These are phyloP conservation scores for Parafenestella ontariensis DNA, from an alignment of 2,329 filamentous ascomycete genomes.

Conservation along the genomic window DNA sequence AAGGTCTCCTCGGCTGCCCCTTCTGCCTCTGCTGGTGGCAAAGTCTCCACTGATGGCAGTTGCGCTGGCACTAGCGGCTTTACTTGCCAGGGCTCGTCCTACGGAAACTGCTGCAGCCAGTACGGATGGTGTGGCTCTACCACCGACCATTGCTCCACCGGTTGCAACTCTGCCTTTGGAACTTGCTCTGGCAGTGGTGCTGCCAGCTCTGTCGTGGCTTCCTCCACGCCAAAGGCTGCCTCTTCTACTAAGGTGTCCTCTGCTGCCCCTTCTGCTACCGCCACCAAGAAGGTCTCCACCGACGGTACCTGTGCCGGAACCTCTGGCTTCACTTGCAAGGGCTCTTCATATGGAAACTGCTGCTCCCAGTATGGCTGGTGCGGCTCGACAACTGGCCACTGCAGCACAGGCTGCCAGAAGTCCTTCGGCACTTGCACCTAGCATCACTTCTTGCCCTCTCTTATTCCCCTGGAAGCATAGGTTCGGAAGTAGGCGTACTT, in stretches of 20 bases:
- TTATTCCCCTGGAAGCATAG: not conserved
- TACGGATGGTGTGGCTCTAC: slow-evolving; percentile 50
- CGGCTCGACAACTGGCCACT: slow-evolving; percentile 38
- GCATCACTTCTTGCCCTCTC: not conserved
- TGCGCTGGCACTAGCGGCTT: slow-evolving; percentile 27
- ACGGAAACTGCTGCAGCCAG: slow-evolving; percentile 56
- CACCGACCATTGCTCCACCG: slow-evolving; percentile 36
- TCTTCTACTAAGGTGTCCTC: slow-evolving; percentile 2
- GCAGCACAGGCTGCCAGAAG: slow-evolving; percentile 40
- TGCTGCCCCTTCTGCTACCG: slow-evolving; percentile 10
- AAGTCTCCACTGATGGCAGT: slow-evolving; percentile 31
- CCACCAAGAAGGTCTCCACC: slow-evolving; percentile 28
- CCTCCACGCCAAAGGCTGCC: not conserved
- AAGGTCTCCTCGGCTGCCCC: slow-evolving; percentile 6
- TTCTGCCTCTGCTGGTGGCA: slow-evolving; percentile 7
- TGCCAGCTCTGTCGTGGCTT: not conserved
- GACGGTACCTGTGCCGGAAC: slow-evolving; percentile 38
- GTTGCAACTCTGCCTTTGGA: slow-evolving; percentile 45
- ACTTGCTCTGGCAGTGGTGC: slow-evolving; percentile 26
- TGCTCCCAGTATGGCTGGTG: slow-evolving; percentile 55
- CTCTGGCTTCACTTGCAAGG: slow-evolving; percentile 48
- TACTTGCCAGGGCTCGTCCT: slow-evolving; percentile 53
- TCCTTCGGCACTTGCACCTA: slow-evolving; percentile 42
- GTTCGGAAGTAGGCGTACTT: slow-evolving; percentile 2
- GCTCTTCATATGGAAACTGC: slow-evolving; percentile 53